Evolutionary conservation across 192 early-diverging fungal species (phyloP), one percentile per base, ranked within the genome.

Genomic region (Backusella tarrabulga): DNA sequence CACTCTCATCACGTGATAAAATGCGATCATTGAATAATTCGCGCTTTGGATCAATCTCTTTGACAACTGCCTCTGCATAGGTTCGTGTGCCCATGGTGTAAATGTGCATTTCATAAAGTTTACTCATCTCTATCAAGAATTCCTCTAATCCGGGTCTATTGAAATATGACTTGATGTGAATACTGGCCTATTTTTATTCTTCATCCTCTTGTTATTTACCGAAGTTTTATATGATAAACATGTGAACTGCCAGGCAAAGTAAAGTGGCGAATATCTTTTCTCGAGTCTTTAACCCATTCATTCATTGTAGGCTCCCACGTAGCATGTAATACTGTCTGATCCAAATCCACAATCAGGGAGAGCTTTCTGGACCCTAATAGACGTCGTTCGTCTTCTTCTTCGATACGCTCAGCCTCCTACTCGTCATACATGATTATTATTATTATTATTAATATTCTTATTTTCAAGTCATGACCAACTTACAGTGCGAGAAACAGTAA

Each of bases 41-140:
- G 14, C 89, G 78, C 12, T 92, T 89, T 0, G 97, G 97, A 77
- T 99, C 98, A 66, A 99, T 91, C 4, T 92, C 88, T 21, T 89
- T 86, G 0, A 95, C 96, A 1, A 99, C 94, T 0, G 92, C 92
- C 34, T 93, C 88, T 50, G 98, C 98, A 82, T 99, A 99, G 26
- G 90, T 87, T 15, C 97, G 89, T 4, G 96, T 95, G 36, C 98
- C 98, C 97, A 98, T 97, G 1, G 98, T 99, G 80, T 99, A 99
- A 71, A 99, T 97, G 80, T 99, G 98, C 83, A 99, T 85, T 84
- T 99, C 98, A 76, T 94, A 99, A 2, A 91, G 32, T 73, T 90
- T 75, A 1, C 87, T 82, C 8, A 96, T 79, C 42, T 86, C 78
- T 42, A 87, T 79, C 26, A 99, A 81, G 76, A 99, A 98, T 36